A percentile compares a stretch with the other conserved stretches of the same genome.
phyloP scores from a whole-genome alignment of 1,284 basidiomycete species.

The Serendipita sp. region DNA sequence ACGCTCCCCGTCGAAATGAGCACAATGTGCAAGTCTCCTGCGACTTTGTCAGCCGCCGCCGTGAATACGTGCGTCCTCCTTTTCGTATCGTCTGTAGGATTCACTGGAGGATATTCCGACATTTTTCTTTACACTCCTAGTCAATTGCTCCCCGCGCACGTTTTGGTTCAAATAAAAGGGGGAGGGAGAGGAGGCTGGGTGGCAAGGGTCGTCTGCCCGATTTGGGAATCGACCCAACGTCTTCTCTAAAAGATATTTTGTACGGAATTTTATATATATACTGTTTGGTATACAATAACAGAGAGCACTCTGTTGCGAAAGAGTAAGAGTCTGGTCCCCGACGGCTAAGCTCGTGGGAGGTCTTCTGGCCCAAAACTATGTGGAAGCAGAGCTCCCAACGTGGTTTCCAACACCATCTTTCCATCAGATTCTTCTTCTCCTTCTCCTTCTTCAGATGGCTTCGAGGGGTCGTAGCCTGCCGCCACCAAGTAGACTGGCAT shows the following conservation, averaged over 20 bases:
- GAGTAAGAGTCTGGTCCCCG: background rate
- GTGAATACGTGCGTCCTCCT: slow-evolving; percentile 8
- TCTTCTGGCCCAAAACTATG: slow-evolving; percentile 81
- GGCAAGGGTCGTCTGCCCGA: background rate
- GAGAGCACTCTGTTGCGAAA: background rate
- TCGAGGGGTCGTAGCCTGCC: slow-evolving; percentile 37
- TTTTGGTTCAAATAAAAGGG: background rate
- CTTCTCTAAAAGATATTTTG: background rate
- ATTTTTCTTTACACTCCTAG: too few species aligned
- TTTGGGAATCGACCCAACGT: background rate
- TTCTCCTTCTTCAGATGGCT: slow-evolving; percentile 24
- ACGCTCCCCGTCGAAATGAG: slow-evolving; percentile 87
- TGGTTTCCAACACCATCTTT: slow-evolving; percentile 43
- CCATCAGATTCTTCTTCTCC: slow-evolving; percentile 24
- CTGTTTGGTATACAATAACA: background rate
- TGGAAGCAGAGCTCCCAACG: slow-evolving; percentile 65
- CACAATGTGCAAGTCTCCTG: slow-evolving; percentile 45
- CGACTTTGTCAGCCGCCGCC: slow-evolving; percentile 9
- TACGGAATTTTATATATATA: too few species aligned
- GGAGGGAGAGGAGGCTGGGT: background rate
- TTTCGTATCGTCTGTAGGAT: background rate
- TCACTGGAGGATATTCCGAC: too few species aligned
- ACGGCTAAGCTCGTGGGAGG: slow-evolving; percentile 19
- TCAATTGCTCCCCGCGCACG: too few species aligned
- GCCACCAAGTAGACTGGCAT: slow-evolving; percentile 73